Conservation (phyloP, 2,329 filamentous ascomycete species). For the Phialophora chinensis region DNA sequence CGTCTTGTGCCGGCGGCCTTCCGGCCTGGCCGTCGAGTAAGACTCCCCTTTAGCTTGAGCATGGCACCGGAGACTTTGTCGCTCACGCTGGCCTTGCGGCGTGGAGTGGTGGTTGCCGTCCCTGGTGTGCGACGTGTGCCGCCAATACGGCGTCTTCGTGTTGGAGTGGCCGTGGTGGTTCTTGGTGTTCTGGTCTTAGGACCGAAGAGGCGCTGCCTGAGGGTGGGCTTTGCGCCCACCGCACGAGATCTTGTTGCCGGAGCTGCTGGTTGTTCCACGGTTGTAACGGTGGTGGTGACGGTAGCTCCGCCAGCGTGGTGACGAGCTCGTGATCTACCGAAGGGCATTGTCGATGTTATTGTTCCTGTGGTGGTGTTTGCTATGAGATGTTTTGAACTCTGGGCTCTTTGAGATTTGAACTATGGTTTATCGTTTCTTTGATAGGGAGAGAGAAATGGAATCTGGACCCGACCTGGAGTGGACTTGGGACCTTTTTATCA, state of each 20-base stretch:
- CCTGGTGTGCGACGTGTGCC: constrained; percentile 18
- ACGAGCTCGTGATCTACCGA: constrained; percentile 26
- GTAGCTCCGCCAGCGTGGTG: constrained; percentile 29
- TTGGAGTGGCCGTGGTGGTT: constrained; percentile 52
- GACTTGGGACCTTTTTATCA: background rate
- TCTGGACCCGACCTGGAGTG: background rate
- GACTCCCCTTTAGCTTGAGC: constrained; percentile 71
- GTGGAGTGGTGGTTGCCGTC: constrained; percentile 50
- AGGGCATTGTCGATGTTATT: constrained; percentile 27
- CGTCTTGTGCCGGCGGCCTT: constrained; percentile 78
- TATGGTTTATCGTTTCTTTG: background rate
- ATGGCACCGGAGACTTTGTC: constrained; percentile 81
- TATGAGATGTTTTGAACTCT: background rate
- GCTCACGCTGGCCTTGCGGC: constrained; percentile 70
- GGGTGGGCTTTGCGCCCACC: constrained; percentile 52
- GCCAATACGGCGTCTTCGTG: constrained; percentile 26
- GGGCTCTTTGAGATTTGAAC: background rate
- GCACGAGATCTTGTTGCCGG: constrained; percentile 2
- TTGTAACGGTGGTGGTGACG: constrained; percentile 33
- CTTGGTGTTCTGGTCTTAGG: constrained; percentile 44
- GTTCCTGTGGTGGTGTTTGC: background rate
- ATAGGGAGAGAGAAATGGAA: background rate
- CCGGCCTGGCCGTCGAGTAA: constrained; percentile 71
- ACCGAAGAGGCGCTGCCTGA: constrained; percentile 62
- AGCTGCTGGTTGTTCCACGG: constrained; percentile 23